Evolutionary conservation across 2,329 filamentous ascomycete species (phyloP).

Genomic region (Pseudonectria buxi): DNA sequence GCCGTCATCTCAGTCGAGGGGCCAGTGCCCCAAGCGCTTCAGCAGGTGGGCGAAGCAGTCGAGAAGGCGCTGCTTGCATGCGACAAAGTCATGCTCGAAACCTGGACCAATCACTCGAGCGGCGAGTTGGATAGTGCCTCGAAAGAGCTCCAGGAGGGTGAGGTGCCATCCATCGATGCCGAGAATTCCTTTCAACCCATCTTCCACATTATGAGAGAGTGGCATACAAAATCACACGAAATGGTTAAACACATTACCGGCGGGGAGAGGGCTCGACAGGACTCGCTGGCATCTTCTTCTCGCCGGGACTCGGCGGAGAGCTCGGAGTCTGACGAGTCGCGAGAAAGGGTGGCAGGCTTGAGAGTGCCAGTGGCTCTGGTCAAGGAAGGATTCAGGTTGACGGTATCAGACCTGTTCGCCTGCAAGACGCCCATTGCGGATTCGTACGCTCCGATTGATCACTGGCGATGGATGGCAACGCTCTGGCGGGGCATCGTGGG

Average conservation of each 20-base stretch:
- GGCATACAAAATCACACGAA: slow-evolving; percentile 69
- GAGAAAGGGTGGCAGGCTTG: slow-evolving; percentile 7
- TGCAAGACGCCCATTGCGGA: slow-evolving; percentile 68
- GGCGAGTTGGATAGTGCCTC: slow-evolving; percentile 9
- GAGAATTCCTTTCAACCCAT: slow-evolving; percentile 51
- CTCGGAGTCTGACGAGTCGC: slow-evolving; percentile 7
- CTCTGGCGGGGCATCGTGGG: slow-evolving; percentile 84
- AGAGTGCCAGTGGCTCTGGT: slow-evolving; percentile 66
- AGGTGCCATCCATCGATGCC: slow-evolving; percentile 9
- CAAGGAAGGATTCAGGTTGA: slow-evolving; percentile 72
- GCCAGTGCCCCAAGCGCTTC: slow-evolving; percentile 44
- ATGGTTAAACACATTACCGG: slow-evolving; percentile 50
- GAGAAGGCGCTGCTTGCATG: slow-evolving; percentile 51
- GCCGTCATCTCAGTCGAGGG: slow-evolving; percentile 81
- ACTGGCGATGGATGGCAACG: slow-evolving; percentile 97
- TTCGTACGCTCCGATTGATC: slow-evolving; percentile 72
- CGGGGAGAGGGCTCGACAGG: slow-evolving; percentile 2
- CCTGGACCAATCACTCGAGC: slow-evolving; percentile 35
- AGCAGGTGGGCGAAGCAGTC: slow-evolving; percentile 57
- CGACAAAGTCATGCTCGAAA: slow-evolving; percentile 35
- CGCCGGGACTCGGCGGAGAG: slow-evolving; percentile 6
- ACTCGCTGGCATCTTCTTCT: slow-evolving; percentile 1
- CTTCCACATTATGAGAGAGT: slow-evolving; percentile 59
- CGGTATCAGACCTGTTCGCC: slow-evolving; percentile 69
- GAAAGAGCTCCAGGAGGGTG: slow-evolving; percentile 5